These are phyloP conservation scores for Arabis alpina DNA, from an alignment of 345 rosid species.

Conservation along the genomic window DNA sequence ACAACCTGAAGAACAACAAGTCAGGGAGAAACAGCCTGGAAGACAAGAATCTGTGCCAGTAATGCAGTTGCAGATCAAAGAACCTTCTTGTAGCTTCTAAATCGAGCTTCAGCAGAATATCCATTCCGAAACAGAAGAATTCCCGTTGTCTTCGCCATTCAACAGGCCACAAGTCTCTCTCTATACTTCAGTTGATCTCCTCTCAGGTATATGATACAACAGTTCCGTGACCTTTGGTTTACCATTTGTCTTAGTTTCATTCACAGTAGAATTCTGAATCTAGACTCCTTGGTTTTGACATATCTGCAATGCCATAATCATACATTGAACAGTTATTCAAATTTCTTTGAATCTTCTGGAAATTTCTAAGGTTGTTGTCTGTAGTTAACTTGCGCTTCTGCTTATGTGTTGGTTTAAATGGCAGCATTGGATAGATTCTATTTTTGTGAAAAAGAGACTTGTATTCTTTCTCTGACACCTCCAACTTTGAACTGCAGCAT, in stretches of 20 bases:
- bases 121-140: conserved; percentile 99
- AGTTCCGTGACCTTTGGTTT: too few species aligned
- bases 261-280: conserved; percentile 3
- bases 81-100: conserved; percentile 83
- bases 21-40: conserved; percentile 89
- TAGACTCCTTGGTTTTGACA: not conserved
- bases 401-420: not conserved
- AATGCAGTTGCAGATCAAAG: conserved; percentile 77
- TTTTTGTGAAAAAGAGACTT: conserved; percentile 4
- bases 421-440: not conserved
- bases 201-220: conserved; percentile 14
- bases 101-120: conserved; percentile 85
- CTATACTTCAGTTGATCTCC: conserved; percentile 78
- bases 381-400: too few species aligned
- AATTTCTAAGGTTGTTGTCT: not conserved
- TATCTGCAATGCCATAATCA: conserved; percentile 17
- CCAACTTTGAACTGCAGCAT: conserved; percentile 52
- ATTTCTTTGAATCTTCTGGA: not conserved
- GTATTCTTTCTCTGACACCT: conserved; percentile 18
- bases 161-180: conserved; percentile 92
- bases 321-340: conserved; percentile 3
- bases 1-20: conserved; percentile 75
- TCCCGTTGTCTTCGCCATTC: conserved; percentile 92
- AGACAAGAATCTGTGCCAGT: conserved; percentile 97
- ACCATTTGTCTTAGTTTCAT: too few species aligned